Percentiles rank a stretch among this genome's conserved stretches.
Evolutionary conservation across 768 basidiomycete genomes (phyloP).

Genomic region (Pisolithus albus): DNA sequence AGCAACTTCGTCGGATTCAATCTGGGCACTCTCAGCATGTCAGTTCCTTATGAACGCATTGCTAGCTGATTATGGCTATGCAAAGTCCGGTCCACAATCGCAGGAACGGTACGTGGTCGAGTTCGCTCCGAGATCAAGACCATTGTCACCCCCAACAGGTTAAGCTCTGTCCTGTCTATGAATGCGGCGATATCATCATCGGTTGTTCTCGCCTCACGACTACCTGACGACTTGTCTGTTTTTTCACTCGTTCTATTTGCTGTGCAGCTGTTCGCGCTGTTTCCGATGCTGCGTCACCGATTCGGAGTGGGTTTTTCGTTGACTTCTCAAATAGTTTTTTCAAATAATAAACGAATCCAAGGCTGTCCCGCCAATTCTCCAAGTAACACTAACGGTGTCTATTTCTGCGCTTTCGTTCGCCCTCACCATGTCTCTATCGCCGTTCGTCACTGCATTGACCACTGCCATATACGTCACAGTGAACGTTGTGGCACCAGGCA

Average conservation of each 20-base stretch:
- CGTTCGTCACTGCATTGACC: constrained; percentile 48
- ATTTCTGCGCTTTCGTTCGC: constrained; percentile 45
- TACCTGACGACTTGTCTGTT: constrained; percentile 75
- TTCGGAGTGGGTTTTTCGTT: constrained; percentile 46
- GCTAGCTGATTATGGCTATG: constrained; percentile 73
- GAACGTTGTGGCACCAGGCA: constrained; percentile 65
- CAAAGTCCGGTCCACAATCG: constrained; percentile 34
- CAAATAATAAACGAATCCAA: constrained; percentile 24
- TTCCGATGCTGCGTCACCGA: constrained; percentile 70
- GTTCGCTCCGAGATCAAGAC: constrained; percentile 16
- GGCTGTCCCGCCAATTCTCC: constrained; percentile 42
- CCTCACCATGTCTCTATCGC: constrained; percentile 50
- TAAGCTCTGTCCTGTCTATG: constrained; percentile 80
- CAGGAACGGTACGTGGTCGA: constrained; percentile 50
- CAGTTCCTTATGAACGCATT: constrained; percentile 79
- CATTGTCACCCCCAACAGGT: constrained; percentile 36
- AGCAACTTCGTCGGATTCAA: constrained; percentile 93
- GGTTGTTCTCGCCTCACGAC: constrained; percentile 87
- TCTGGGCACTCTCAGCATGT: constrained; percentile 88
- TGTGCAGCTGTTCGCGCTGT: constrained; percentile 76
- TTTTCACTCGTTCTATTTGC: constrained; percentile 86
- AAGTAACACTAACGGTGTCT: constrained; percentile 45
- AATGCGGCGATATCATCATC: constrained; percentile 91
- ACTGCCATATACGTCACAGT: constrained; percentile 44
- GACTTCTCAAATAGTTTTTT: constrained; percentile 8